Conservation (phyloP, 2,329 filamentous ascomycete genomes). For the Diaporthe sp. region DNA sequence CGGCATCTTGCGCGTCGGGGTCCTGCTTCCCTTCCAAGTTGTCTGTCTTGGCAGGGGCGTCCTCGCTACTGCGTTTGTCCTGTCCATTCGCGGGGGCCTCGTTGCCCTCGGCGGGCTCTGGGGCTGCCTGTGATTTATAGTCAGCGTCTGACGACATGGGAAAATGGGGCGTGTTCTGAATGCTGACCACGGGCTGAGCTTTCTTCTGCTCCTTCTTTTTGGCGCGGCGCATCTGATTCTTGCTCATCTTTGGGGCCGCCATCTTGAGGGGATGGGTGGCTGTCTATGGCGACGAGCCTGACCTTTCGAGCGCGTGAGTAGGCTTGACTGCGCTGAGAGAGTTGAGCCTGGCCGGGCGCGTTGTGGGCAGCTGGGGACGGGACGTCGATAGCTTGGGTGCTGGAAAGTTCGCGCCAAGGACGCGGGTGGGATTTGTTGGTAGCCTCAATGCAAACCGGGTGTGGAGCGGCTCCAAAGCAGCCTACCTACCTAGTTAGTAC, state of each 20-base stretch:
- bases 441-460: neutral
- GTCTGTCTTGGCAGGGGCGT: slow-evolving; percentile 40
- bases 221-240: slow-evolving; percentile 92
- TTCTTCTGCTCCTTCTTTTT: slow-evolving; percentile 95
- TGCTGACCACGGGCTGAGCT: slow-evolving; percentile 63
- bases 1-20: slow-evolving; percentile 45
- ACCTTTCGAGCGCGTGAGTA: neutral
- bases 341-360: neutral
- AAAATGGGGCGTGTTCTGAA: neutral
- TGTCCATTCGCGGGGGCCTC: slow-evolving; percentile 34
- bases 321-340: neutral
- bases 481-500: neutral
- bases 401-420: slow-evolving; percentile 26
- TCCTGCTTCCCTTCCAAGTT: slow-evolving; percentile 58
- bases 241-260: slow-evolving; percentile 81
- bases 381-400: slow-evolving; percentile 16
- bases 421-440: slow-evolving; percentile 14
- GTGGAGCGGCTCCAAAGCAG: neutral
- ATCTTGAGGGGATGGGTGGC: slow-evolving; percentile 52
- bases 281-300: slow-evolving; percentile 12
- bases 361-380: neutral
- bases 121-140: slow-evolving; percentile 36
- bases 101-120: slow-evolving; percentile 4
- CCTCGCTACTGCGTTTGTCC: slow-evolving; percentile 7
- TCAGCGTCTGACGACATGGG: slow-evolving; percentile 33